A percentile compares a stretch with the other conserved stretches of the same genome.
phyloP scores from a whole-genome alignment of 148 eudicot genomes.

The Salicornia ramosissima region DNA sequence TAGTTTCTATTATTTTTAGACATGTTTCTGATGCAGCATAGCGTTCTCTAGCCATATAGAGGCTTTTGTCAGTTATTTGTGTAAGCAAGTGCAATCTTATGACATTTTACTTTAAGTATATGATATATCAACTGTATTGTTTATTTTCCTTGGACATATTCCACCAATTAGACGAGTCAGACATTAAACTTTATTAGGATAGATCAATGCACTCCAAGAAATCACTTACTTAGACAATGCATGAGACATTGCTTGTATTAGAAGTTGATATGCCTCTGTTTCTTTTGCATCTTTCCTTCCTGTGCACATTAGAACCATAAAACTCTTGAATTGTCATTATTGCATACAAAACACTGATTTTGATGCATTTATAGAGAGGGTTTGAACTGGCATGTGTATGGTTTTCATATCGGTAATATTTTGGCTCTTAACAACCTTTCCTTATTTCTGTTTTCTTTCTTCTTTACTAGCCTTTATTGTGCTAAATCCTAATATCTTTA shows the following conservation, averaged over 20 bases:
- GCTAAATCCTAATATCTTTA: neutral
- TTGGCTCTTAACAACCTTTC: neutral
- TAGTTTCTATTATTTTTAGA: neutral
- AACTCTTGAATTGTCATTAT: neutral
- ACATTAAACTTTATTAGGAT: neutral
- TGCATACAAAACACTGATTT: neutral
- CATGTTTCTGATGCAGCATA: neutral
- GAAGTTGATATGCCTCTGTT: neutral
- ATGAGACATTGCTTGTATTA: neutral
- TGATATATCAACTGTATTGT: slow-evolving; percentile 1
- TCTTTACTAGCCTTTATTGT: neutral
- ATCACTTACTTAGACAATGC: neutral
- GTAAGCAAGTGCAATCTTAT: neutral
- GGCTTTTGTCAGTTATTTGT: neutral
- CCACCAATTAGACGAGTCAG: neutral
- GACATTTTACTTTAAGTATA: neutral
- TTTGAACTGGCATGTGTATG: neutral
- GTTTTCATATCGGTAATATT: neutral
- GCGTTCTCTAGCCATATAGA: neutral
- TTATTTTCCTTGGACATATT: neutral
- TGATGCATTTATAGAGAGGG: neutral
- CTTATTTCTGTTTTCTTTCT: neutral
- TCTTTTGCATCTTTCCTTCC: neutral
- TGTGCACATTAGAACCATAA: neutral
- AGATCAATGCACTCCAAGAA: no score